A percentile compares a stretch with the other conserved stretches of the same genome.
phyloP scores from a whole-genome alignment of 768 basidiomycete genomes.

The Tricholoma bakamatsutake region DNA sequence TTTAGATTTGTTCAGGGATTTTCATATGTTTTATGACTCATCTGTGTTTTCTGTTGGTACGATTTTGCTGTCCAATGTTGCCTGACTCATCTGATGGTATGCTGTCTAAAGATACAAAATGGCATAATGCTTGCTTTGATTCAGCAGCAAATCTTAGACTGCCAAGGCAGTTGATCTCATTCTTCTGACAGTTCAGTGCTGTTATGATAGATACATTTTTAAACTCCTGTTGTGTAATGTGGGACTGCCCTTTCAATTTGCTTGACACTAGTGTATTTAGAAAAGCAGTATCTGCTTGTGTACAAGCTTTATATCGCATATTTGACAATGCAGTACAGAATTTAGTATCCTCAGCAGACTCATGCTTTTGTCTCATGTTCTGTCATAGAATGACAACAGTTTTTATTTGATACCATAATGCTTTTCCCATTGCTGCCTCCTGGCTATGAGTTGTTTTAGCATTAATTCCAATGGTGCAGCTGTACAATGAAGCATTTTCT shows the following conservation, averaged over 20 bases:
- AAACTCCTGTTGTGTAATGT: conserved; percentile 14
- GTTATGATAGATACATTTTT: conserved; percentile 33
- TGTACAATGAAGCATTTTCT: conserved; percentile 18
- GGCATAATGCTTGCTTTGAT: conserved; percentile 15
- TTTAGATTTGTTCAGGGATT: not conserved
- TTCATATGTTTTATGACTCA: not conserved
- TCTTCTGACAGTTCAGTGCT: conserved; percentile 28
- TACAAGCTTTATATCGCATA: conserved; percentile 30
- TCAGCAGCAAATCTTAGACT: conserved; percentile 27
- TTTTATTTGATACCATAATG: conserved; percentile 24
- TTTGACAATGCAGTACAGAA: no score
- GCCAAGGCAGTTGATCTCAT: conserved; percentile 30
- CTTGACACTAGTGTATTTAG: no score
- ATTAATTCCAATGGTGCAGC: conserved; percentile 8
- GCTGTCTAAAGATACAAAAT: conserved; percentile 23
- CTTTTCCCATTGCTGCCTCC: conserved; percentile 19
- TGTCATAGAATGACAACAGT: conserved; percentile 17
- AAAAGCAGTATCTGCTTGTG: conserved; percentile 20
- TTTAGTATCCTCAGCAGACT: not conserved
- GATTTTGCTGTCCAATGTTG: not conserved
- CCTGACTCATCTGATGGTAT: not conserved
- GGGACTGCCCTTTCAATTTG: no score
- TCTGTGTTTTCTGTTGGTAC: not conserved
- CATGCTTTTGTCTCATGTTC: no score
- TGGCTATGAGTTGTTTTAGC: conserved; percentile 6